phyloP scores from a whole-genome alignment of 2,329 filamentous ascomycete species.

The Pseudocercospora crystallina region DNA sequence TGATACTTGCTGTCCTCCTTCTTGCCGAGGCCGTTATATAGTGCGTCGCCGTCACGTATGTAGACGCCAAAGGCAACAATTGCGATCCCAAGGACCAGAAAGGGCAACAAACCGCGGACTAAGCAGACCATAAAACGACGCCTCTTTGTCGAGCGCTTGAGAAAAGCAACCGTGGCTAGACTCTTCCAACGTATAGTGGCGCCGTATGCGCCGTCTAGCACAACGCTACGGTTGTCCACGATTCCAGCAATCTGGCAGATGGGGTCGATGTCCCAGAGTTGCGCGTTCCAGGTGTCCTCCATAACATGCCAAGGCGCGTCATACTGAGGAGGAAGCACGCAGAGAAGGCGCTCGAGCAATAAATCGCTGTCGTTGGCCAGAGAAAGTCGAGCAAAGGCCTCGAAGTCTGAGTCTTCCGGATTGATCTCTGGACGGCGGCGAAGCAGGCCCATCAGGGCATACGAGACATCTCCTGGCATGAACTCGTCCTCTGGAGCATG shows the following conservation, averaged over 20 bases:
- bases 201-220: constrained; percentile 1
- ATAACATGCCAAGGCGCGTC: background rate
- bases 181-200: constrained; percentile 6
- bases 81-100: no score
- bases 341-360: background rate
- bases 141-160: background rate
- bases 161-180: background rate
- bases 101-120: no score
- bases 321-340: background rate
- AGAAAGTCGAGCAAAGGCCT: constrained; percentile 1
- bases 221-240: background rate
- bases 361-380: background rate
- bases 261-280: background rate
- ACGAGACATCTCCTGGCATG: background rate
- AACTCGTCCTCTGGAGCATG: no score
- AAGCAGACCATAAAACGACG: no score
- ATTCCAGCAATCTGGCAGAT: background rate
- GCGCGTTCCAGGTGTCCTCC: background rate
- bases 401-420: background rate
- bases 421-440: background rate
- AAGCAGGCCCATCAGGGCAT: constrained; percentile 3
- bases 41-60: no score
- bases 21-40: no score
- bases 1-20: no score
- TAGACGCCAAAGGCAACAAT: no score